Evolutionary conservation across 2,329 filamentous ascomycete species (phyloP).

Genomic region (Botryotinia narcissicola): DNA sequence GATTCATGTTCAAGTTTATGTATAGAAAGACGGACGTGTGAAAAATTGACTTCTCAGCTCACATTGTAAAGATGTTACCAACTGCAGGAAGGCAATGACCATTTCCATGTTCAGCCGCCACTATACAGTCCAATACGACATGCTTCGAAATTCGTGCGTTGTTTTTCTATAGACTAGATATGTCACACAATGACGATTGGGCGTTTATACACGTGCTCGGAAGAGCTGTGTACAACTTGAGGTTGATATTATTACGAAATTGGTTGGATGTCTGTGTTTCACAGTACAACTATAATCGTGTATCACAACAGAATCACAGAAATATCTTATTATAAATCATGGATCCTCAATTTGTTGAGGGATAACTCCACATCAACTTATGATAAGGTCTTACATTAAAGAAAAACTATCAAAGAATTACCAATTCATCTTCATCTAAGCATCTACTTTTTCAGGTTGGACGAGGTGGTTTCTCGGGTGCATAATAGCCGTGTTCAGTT

Average conservation of each 20-base stretch:
- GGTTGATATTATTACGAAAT: neutral
- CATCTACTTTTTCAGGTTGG: neutral
- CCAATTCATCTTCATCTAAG: neutral
- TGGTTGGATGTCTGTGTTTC: neutral
- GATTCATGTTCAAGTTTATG: neutral
- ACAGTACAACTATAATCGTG: neutral
- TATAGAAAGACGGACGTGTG: neutral
- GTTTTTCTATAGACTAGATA: neutral
- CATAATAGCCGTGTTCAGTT: constrained; percentile 18
- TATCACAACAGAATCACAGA: neutral
- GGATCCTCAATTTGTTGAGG: neutral
- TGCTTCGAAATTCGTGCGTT: neutral
- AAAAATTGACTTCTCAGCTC: too few species aligned
- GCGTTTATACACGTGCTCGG: constrained; percentile 2
- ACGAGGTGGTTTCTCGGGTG: constrained; percentile 16
- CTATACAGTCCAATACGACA: neutral
- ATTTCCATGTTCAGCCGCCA: neutral
- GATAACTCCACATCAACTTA: neutral
- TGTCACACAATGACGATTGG: neutral
- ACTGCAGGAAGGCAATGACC: neutral
- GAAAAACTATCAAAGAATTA: neutral
- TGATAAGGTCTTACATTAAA: neutral
- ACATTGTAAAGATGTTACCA: neutral
- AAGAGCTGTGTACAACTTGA: neutral
- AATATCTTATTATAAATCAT: neutral